These are phyloP conservation scores for Alternaria sp. DNA, from an alignment of 2,329 filamentous ascomycete species.

Conservation along the genomic window DNA sequence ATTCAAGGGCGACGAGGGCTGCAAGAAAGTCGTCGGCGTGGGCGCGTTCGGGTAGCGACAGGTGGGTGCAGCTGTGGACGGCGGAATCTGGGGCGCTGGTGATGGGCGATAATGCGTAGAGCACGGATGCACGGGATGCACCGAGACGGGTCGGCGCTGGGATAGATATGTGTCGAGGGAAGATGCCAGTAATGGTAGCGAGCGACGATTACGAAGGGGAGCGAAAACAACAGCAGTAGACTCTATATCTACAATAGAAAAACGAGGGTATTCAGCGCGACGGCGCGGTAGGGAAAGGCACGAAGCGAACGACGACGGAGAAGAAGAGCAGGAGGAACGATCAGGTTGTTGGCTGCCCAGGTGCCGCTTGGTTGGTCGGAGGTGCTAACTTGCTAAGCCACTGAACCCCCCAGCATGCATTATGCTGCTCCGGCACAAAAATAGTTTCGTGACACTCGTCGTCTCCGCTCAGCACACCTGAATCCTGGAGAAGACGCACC, in stretches of 20 bases:
- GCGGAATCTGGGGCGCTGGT: conserved; percentile 3
- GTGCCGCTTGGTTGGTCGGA: conserved; percentile 11
- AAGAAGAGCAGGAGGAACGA: conserved; percentile 10
- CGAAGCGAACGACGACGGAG: conserved; percentile 17
- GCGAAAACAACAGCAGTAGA: neutral
- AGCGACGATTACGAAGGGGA: conserved; percentile 9
- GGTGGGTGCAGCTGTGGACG: conserved; percentile 1
- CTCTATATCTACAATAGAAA: conserved; percentile 8
- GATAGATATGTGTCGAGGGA: neutral
- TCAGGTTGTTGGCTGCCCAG: conserved; percentile 10
- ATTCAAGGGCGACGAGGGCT: neutral
- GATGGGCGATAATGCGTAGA: conserved; percentile 16
- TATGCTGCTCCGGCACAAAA: conserved; percentile 30
- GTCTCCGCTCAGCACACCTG: conserved; percentile 19
- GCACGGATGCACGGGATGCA: conserved; percentile 25
- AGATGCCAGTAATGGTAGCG: conserved; percentile 14
- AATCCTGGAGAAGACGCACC: neutral
- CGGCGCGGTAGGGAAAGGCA: conserved; percentile 11
- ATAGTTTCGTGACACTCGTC: conserved; percentile 38
- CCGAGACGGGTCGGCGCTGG: conserved; percentile 11
- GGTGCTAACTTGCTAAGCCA: conserved; percentile 13
- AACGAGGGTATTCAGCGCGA: conserved; percentile 15
- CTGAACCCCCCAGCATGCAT: conserved; percentile 16
- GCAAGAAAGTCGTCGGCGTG: neutral
- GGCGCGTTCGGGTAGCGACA: conserved; percentile 11